Conservation (phyloP, 768 basidiomycete genomes). For the Amanita subjunquillea region DNA sequence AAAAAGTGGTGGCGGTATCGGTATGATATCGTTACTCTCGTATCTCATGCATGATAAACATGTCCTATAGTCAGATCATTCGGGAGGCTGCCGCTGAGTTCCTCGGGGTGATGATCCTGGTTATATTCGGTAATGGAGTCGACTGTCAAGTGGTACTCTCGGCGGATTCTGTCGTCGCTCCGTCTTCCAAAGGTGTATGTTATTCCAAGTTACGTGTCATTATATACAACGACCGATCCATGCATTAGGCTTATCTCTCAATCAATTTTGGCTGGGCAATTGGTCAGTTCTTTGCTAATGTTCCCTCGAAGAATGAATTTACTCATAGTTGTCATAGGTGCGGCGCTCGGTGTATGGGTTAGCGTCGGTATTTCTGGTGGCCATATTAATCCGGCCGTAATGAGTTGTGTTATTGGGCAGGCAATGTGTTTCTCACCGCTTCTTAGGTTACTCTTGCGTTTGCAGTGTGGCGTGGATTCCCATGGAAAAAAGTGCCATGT, state of each 20-base stretch:
- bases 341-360: constrained; percentile 38
- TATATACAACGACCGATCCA: not conserved
- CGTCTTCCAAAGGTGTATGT: constrained; percentile 37
- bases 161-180: constrained; percentile 24
- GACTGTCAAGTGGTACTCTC: constrained; percentile 41
- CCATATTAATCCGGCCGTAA: constrained; percentile 31
- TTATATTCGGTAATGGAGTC: constrained; percentile 41
- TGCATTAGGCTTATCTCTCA: constrained; percentile 27
- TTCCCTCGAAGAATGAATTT: not conserved
- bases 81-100: constrained; percentile 41
- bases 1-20: constrained; percentile 21
- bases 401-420: constrained; percentile 11
- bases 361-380: constrained; percentile 39
- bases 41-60: not conserved
- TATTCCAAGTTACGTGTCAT: not conserved
- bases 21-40: constrained; percentile 7
- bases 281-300: constrained; percentile 15
- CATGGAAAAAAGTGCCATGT: constrained; percentile 60
- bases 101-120: constrained; percentile 39
- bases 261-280: constrained; percentile 34
- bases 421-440: constrained; percentile 1
- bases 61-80: constrained; percentile 14
- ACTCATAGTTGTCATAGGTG: constrained; percentile 17
- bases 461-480: constrained; percentile 56
- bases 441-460: constrained; percentile 50